Evolutionary conservation across 1,284 basidiomycete genomes (phyloP).

Genomic region (Ceratobasidium sp.): DNA sequence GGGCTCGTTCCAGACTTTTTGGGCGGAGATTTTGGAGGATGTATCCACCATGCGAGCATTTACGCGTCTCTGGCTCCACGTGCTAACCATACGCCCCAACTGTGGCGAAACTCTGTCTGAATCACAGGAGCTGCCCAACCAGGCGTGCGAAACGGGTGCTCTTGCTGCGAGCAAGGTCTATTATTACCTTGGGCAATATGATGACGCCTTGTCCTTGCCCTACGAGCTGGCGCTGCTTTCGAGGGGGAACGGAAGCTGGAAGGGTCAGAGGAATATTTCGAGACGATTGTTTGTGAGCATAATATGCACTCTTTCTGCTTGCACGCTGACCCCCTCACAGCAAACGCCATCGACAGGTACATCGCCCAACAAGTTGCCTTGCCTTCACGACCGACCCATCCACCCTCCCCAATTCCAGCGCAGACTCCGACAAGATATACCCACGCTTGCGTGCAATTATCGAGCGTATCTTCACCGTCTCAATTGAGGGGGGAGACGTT

Average conservation of each 20-base stretch:
- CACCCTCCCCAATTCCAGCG: constrained; percentile 53
- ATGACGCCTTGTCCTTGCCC: constrained; percentile 94
- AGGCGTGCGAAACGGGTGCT: constrained; percentile 84
- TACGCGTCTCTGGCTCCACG: constrained; percentile 23
- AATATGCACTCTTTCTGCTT: constrained; percentile 14
- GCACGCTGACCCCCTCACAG: constrained; percentile 61
- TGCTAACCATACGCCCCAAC: not conserved
- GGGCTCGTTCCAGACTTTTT: constrained; percentile 91
- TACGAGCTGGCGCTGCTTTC: constrained; percentile 89
- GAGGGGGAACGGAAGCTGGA: constrained; percentile 74
- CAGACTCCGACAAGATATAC: constrained; percentile 73
- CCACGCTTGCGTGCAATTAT: constrained; percentile 83
- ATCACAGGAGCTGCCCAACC: constrained; percentile 76
- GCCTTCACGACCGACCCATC: constrained; percentile 23
- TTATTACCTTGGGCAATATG: constrained; percentile 93
- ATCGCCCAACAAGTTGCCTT: constrained; percentile 67
- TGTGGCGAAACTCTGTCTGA: constrained; percentile 91
- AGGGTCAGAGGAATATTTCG: constrained; percentile 87
- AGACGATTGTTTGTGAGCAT: constrained; percentile 90
- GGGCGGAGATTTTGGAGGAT: constrained; percentile 97
- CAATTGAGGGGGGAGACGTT: constrained; percentile 87
- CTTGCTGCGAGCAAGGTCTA: constrained; percentile 95
- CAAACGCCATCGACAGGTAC: constrained; percentile 94
- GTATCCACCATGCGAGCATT: constrained; percentile 83
- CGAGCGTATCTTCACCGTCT: constrained; percentile 86